Percentiles rank a stretch among this genome's conserved stretches.
phyloP scores from a whole-genome alignment of 2,329 filamentous ascomycete species.

The Coleophoma eucalyptorum region DNA sequence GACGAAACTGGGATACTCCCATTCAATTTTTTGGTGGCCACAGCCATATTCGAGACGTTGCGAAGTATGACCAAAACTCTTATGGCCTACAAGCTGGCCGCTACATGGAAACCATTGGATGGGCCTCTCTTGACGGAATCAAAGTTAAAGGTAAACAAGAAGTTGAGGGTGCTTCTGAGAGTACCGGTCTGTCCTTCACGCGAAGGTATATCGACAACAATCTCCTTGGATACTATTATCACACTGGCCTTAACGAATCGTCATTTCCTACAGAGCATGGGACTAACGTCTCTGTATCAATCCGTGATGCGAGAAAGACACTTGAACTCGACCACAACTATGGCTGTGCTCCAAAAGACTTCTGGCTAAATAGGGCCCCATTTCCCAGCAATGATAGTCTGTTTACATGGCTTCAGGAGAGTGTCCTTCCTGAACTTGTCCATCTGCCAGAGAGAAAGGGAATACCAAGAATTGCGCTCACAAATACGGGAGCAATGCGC shows the following conservation, averaged over 20 bases:
- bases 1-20: constrained; percentile 72
- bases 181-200: constrained; percentile 54
- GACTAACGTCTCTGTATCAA: constrained; percentile 65
- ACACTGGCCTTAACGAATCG: constrained; percentile 67
- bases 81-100: constrained; percentile 82
- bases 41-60: constrained; percentile 81
- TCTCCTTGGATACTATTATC: constrained; percentile 76
- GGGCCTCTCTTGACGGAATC: constrained; percentile 75
- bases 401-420: constrained; percentile 73
- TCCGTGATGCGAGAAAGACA: constrained; percentile 63
- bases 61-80: constrained; percentile 72
- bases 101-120: constrained; percentile 94
- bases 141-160: constrained; percentile 21
- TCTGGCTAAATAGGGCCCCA: constrained; percentile 77
- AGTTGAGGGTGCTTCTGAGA: constrained; percentile 25
- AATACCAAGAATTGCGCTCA: constrained; percentile 65
- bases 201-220: constrained; percentile 95
- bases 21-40: constrained; percentile 94
- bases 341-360: constrained; percentile 77
- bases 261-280: constrained; percentile 77
- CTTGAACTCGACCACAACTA: constrained; percentile 70
- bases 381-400: constrained; percentile 74
- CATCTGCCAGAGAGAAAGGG: constrained; percentile 52
- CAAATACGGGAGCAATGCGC: constrained; percentile 87
- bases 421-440: constrained; percentile 69